Evolutionary conservation across 1,139 yeast genomes (phyloP).

Genomic region (Magnusiomyces magnusii): DNA sequence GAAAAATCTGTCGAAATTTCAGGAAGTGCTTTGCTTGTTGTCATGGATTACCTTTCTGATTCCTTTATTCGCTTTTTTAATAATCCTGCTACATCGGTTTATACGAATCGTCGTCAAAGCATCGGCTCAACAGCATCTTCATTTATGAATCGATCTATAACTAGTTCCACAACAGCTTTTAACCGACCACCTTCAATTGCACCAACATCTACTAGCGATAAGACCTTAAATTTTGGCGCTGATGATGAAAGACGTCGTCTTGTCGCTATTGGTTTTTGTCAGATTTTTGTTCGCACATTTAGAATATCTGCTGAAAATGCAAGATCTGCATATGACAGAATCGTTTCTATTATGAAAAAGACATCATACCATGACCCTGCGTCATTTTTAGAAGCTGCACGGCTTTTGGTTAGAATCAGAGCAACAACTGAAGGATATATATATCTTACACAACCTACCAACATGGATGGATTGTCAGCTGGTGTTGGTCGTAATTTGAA

Average conservation of each 20-base stretch:
- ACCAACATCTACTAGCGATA: not conserved
- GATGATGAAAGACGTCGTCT: slow-evolving; percentile 8
- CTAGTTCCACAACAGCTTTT: not conserved
- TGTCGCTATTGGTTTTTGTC: slow-evolving; percentile 23
- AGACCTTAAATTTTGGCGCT: not conserved
- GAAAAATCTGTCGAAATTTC: slow-evolving; percentile 23
- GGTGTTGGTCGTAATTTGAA: slow-evolving; percentile 44
- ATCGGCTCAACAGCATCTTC: not conserved
- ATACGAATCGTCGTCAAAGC: not conserved
- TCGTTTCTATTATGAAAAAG: slow-evolving; percentile 22
- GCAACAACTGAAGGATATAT: slow-evolving; percentile 42
- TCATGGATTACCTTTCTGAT: slow-evolving; percentile 7
- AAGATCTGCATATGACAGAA: slow-evolving; percentile 19
- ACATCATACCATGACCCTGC: slow-evolving; percentile 19
- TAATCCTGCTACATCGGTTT: not conserved
- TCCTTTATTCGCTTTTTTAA: slow-evolving; percentile 11
- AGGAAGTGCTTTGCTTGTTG: not conserved
- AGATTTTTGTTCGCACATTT: slow-evolving; percentile 23
- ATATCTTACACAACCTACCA: slow-evolving; percentile 48
- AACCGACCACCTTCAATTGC: slow-evolving; percentile 1
- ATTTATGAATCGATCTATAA: not conserved
- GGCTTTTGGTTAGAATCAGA: slow-evolving; percentile 51
- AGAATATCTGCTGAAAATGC: slow-evolving; percentile 16
- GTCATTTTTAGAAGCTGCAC: slow-evolving; percentile 43
- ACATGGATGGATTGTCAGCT: slow-evolving; percentile 60